phyloP scores from a whole-genome alignment of 2,329 filamentous ascomycete genomes.

The Macrophomina phaseolina region DNA sequence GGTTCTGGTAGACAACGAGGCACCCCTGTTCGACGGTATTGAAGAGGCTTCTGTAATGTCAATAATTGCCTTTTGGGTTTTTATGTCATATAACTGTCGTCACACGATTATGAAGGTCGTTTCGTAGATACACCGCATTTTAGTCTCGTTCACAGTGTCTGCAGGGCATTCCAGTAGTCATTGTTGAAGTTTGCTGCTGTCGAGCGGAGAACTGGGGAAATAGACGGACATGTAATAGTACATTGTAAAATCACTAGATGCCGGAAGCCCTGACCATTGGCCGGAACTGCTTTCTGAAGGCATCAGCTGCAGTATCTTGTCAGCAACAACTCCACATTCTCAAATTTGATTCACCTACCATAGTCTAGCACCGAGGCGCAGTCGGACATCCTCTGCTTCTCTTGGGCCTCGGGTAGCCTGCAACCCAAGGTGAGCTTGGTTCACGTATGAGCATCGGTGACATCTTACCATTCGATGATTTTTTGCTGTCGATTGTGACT shows the following conservation, averaged over 20 bases:
- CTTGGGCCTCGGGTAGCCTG: conserved; percentile 47
- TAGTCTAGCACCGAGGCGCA: conserved; percentile 30
- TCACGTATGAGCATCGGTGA: too few relatives aligned
- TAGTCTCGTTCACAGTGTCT: neutral
- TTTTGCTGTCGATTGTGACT: conserved; percentile 69
- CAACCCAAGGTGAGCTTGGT: neutral
- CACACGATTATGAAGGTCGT: too few relatives aligned
- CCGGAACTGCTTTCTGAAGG: conserved; percentile 3
- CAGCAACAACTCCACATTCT: neutral
- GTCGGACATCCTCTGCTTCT: conserved; percentile 43
- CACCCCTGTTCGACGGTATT: too few relatives aligned
- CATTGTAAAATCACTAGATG: neutral
- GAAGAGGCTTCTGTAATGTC: too few relatives aligned
- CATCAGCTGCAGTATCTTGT: conserved; percentile 2
- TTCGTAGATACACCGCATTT: neutral
- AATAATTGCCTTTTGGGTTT: too few relatives aligned
- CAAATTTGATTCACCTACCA: neutral
- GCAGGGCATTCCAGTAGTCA: neutral
- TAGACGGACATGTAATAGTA: too few relatives aligned
- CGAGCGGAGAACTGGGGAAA: neutral
- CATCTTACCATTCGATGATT: conserved; percentile 62
- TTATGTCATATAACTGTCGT: too few relatives aligned
- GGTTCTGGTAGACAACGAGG: too few relatives aligned
- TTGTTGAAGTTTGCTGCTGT: neutral
- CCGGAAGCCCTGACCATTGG: neutral